phyloP scores from a whole-genome alignment of 345 rosid genomes.

The Geranium rotundifolium region DNA sequence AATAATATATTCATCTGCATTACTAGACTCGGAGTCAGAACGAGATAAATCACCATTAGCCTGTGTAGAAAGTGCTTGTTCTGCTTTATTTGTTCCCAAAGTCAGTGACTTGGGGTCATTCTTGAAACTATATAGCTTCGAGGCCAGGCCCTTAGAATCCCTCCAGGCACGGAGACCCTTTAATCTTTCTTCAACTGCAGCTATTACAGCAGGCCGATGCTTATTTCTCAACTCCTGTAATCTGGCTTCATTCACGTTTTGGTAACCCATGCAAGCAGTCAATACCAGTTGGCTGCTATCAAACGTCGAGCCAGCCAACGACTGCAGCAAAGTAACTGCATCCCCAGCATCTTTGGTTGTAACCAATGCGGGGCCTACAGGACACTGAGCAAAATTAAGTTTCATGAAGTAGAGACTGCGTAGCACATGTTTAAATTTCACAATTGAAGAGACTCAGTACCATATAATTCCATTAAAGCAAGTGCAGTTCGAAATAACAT shows the following conservation, averaged over 20 bases:
- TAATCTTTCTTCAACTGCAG: conserved; percentile 78
- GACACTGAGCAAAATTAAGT: conserved; percentile 27
- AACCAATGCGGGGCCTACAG: conserved; percentile 89
- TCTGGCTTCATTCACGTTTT: conserved; percentile 72
- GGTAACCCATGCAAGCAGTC: conserved; percentile 99
- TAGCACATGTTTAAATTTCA: conserved; percentile 4
- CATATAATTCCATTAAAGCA: conserved; percentile 96
- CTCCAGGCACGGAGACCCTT: conserved; percentile 92
- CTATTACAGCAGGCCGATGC: conserved; percentile 73
- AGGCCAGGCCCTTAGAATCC: conserved; percentile 80
- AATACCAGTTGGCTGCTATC: conserved; percentile 99
- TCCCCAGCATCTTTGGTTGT: conserved; percentile 99
- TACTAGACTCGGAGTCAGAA: conserved; percentile 66
- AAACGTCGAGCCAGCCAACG: conserved; percentile 94
- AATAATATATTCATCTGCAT: conserved; percentile 62
- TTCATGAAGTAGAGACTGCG: conserved; percentile 11
- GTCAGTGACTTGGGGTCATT: conserved; percentile 66
- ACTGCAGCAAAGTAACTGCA: conserved; percentile 94
- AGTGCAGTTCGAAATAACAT: conserved; percentile 95
- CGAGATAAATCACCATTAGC: conserved; percentile 53
- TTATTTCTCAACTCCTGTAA: conserved; percentile 72
- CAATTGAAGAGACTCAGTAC: conserved; percentile 31
- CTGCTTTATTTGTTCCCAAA: conserved; percentile 37
- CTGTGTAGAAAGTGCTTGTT: conserved; percentile 15
- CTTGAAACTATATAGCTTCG: conserved; percentile 82